A percentile compares a stretch with the other conserved stretches of the same genome.
phyloP scores from a whole-genome alignment of 169 alveolate species.

The Cryptosporidium sp. region DNA sequence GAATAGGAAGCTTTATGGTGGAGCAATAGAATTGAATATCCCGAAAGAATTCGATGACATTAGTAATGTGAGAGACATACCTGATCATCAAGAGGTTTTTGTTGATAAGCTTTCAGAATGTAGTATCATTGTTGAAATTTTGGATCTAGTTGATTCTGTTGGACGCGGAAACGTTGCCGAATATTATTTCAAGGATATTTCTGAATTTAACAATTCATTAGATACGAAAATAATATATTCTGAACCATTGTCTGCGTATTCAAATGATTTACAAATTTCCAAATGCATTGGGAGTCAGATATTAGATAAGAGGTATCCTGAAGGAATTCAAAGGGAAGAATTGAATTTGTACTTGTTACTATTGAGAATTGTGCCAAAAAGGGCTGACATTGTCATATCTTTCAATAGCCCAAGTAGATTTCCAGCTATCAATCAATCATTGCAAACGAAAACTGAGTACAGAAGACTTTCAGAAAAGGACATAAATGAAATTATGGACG shows the following conservation, averaged over 20 bases:
- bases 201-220: slow-evolving; percentile 34
- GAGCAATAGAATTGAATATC: slow-evolving; percentile 40
- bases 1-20: slow-evolving; percentile 35
- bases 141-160: neutral
- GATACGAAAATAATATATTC: slow-evolving; percentile 11
- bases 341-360: slow-evolving; percentile 14
- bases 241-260: slow-evolving; percentile 8
- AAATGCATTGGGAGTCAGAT: slow-evolving; percentile 37
- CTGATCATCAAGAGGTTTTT: slow-evolving; percentile 70
- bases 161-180: slow-evolving; percentile 10
- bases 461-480: neutral
- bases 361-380: slow-evolving; percentile 20
- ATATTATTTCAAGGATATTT: slow-evolving; percentile 50
- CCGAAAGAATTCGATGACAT: slow-evolving; percentile 51
- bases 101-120: slow-evolving; percentile 60
- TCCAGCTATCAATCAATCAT: neutral
- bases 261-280: slow-evolving; percentile 9
- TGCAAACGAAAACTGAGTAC: neutral
- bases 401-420: slow-evolving; percentile 29
- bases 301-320: slow-evolving; percentile 32
- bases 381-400: slow-evolving; percentile 54
- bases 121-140: slow-evolving; percentile 59
- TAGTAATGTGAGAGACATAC: slow-evolving; percentile 65
- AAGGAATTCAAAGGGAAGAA: slow-evolving; percentile 8
- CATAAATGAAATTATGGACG: slow-evolving; percentile 15